Evolutionary conservation across 2,329 filamentous ascomycete genomes (phyloP), one percentile per base, ranked within the genome.

Genomic region (Fusarium protoensiforme): DNA sequence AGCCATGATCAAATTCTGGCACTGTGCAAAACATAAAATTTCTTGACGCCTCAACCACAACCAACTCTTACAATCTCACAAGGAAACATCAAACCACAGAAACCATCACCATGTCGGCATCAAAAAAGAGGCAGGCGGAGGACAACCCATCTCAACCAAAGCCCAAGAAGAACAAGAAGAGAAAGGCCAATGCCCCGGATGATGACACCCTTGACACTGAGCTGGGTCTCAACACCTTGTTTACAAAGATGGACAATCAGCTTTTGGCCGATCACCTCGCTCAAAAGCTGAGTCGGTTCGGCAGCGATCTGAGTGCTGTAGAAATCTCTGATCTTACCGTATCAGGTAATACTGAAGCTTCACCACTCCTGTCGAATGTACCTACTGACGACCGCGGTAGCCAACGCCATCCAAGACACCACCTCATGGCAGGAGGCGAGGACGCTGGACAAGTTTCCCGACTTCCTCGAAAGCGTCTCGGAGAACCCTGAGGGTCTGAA

Each of bases 221-320:
- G 77, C 89, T 92, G 36, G 92, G 92, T 8, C 85, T 98, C 74
- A 97, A 98, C 83, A 91, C 90, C 73, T 90, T 93, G 5, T 93
- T 98, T 80, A 90, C 91, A 51, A 90, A 91, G 69, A 95, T 98
- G 92, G 94, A 98, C 81, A 92, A 90, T 68, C 90, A 92, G 74
- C 87, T 98, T 46, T 85, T 98, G 54, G 94, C 95, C 2, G 96
- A 98, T 81, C 92, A 98, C 81, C 87, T 98, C 70, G 93, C 93
- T 8, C 92, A 96, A 79, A 90, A 93, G 79, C 92, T 94, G 61
- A 90, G 89, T 73, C 89, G 92, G 27, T 97, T 96, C 78, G 93
- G 94, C 62, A 90, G 89, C 31, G 92, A 98, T 61, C 82, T 98
- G 78, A 98, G 93, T 76, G 86, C 91, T 1, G 89, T 98, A 43